phyloP scores from a whole-genome alignment of 148 eudicot genomes.

The Limonium bicolor region DNA sequence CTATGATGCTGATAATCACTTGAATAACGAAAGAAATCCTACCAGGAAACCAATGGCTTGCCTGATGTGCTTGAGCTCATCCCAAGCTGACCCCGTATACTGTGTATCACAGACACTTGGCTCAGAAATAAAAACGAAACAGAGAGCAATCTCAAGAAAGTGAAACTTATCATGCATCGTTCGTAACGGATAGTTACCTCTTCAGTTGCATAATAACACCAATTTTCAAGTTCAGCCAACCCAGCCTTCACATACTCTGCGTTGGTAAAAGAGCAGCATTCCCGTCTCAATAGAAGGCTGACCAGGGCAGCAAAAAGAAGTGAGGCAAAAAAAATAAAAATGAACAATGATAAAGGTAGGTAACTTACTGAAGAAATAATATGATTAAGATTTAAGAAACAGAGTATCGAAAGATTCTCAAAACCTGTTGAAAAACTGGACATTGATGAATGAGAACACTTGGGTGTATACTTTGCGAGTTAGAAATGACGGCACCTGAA shows the following conservation, averaged over 20 bases:
- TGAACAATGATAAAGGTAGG: not conserved
- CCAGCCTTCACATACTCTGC: conserved; percentile 75
- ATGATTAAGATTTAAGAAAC: too few relatives aligned
- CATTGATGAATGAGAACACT: conserved; percentile 76
- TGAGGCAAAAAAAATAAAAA: conserved; percentile 3
- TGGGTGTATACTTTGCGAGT: conserved; percentile 78
- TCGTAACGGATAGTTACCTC: conserved; percentile 20
- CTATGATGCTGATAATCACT: not conserved
- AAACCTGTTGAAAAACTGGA: conserved; percentile 88
- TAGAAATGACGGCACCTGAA: conserved; percentile 78
- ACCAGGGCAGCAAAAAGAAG: conserved; percentile 9
- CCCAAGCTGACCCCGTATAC: conserved; percentile 89
- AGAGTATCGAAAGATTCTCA: too few relatives aligned
- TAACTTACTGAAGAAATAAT: not conserved
- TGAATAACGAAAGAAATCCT: conserved; percentile 4
- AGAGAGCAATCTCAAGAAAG: too few relatives aligned
- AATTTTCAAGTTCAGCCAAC: conserved; percentile 63
- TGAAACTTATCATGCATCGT: too few relatives aligned
- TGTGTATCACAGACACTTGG: too few relatives aligned
- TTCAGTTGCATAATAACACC: conserved; percentile 24
- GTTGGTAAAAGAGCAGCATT: conserved; percentile 84
- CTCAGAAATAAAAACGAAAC: too few relatives aligned
- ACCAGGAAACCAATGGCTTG: conserved; percentile 93
- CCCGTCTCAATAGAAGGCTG: conserved; percentile 79
- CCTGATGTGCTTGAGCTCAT: conserved; percentile 83